Conservation (phyloP, 176 grass and related monocot species). For the Pharus latifolius region DNA sequence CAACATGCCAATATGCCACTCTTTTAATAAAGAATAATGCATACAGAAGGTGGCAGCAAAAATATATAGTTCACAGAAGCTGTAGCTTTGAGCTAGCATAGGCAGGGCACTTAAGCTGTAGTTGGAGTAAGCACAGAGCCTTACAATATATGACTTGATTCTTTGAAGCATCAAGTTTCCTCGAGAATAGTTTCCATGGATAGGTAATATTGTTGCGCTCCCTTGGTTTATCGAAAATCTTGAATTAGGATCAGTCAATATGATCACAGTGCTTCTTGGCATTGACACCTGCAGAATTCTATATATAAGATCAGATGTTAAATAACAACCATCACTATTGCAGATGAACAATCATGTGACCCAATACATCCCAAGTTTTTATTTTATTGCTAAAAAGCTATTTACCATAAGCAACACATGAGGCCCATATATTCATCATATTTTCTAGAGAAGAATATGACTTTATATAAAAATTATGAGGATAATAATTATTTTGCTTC, state of each 20-base stretch:
- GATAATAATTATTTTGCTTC: background rate
- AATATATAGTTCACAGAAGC: background rate
- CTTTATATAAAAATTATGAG: too few relatives aligned
- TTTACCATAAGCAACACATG: background rate
- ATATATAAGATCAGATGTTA: slow-evolving; percentile 64
- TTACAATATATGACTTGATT: slow-evolving; percentile 91
- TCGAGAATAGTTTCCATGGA: slow-evolving; percentile 75
- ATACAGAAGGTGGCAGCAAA: slow-evolving; percentile 12
- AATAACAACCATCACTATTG: slow-evolving; percentile 7
- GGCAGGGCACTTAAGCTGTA: background rate
- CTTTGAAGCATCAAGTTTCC: slow-evolving; percentile 91
- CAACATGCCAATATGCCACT: slow-evolving; percentile 6
- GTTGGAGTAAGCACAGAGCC: slow-evolving; percentile 8
- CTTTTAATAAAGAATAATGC: slow-evolving; percentile 5
- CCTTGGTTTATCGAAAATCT: slow-evolving; percentile 45
- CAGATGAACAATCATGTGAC: background rate
- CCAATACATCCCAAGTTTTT: background rate
- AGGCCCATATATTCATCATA: background rate
- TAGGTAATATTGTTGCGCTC: slow-evolving; percentile 39
- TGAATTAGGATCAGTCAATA: slow-evolving; percentile 74
- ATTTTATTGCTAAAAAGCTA: background rate
- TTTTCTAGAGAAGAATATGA: background rate
- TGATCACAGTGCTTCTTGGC: slow-evolving; percentile 72
- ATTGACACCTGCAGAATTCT: slow-evolving; percentile 82
- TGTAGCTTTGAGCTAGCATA: background rate